phyloP scores from a whole-genome alignment of 352 stramenopile species.

The Halophytophthora batemanensis region DNA sequence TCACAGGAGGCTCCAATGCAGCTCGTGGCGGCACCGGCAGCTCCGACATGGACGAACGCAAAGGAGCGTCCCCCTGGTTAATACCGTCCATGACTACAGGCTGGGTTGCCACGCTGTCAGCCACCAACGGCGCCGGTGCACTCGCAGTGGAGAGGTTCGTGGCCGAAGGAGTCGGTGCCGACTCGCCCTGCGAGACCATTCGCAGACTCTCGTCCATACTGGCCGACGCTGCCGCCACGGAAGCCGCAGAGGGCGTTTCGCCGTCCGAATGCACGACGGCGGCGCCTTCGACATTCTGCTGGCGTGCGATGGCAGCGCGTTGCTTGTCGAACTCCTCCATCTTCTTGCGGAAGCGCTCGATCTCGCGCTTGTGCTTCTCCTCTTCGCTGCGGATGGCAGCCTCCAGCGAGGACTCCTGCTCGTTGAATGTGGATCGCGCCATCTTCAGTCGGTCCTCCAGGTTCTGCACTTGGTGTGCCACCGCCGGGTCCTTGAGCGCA shows the following conservation, averaged over 20 bases:
- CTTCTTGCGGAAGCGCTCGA: slow-evolving; percentile 77
- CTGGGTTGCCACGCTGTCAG: slow-evolving; percentile 24
- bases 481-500: slow-evolving; percentile 46
- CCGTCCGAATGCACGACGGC: slow-evolving; percentile 24
- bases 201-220: slow-evolving; percentile 26
- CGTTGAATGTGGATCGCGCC: slow-evolving; percentile 52
- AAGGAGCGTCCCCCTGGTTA: slow-evolving; percentile 9
- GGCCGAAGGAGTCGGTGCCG: slow-evolving; percentile 7
- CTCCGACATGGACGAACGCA: slow-evolving; percentile 6
- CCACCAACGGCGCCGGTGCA: slow-evolving; percentile 13
- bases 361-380: slow-evolving; percentile 81
- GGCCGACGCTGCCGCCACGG: no score
- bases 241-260: no score
- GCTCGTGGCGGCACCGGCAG: slow-evolving; percentile 5
- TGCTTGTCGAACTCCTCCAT: slow-evolving; percentile 86
- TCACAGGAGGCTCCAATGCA: slow-evolving; percentile 7
- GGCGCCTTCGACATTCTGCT: slow-evolving; percentile 45
- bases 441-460: slow-evolving; percentile 68
- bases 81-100: slow-evolving; percentile 23
- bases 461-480: slow-evolving; percentile 58
- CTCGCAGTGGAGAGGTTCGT: slow-evolving; percentile 12
- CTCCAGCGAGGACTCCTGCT: slow-evolving; percentile 68
- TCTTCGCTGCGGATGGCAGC: slow-evolving; percentile 74
- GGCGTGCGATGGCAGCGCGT: slow-evolving; percentile 54
- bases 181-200: slow-evolving; percentile 22